These are phyloP conservation scores for Boletus vinaceobasis DNA, from an alignment of 768 basidiomycete genomes.

Conservation along the genomic window DNA sequence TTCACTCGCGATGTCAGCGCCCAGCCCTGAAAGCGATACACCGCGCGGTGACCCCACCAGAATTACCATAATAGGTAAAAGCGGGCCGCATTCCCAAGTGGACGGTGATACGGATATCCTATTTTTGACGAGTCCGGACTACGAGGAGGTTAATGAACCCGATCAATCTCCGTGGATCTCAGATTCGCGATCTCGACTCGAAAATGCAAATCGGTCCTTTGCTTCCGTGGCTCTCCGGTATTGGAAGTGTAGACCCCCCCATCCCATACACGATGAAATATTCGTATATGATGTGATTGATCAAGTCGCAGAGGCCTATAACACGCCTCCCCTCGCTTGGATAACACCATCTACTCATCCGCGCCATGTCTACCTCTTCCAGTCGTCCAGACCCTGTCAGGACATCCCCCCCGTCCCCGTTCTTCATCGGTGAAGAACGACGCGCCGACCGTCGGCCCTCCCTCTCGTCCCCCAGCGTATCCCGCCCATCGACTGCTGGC, in stretches of 20 bases:
- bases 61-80: not conserved
- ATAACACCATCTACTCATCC: not conserved
- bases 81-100: not conserved
- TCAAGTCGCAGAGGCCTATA: not conserved
- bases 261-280: not conserved
- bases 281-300: not conserved
- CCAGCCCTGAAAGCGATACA: not conserved
- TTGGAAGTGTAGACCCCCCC: constrained; percentile 1
- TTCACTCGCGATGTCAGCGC: too few relatives aligned
- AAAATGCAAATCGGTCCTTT: constrained; percentile 21
- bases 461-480: not conserved
- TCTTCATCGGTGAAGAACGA: constrained; percentile 21
- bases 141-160: constrained; percentile 11
- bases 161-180: constrained; percentile 26
- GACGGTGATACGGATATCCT: not conserved
- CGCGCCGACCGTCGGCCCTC: not conserved
- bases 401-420: constrained; percentile 6
- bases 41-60: not conserved
- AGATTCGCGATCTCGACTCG: constrained; percentile 22
- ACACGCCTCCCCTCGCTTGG: not conserved
- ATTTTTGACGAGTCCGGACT: constrained; percentile 4
- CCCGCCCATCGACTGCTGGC: constrained; percentile 25
- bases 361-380: constrained; percentile 19
- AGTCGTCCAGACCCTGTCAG: not conserved
- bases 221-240: constrained; percentile 8